Conservation (phyloP, 305 asterid genomes). For the Andrographis paniculata region DNA sequence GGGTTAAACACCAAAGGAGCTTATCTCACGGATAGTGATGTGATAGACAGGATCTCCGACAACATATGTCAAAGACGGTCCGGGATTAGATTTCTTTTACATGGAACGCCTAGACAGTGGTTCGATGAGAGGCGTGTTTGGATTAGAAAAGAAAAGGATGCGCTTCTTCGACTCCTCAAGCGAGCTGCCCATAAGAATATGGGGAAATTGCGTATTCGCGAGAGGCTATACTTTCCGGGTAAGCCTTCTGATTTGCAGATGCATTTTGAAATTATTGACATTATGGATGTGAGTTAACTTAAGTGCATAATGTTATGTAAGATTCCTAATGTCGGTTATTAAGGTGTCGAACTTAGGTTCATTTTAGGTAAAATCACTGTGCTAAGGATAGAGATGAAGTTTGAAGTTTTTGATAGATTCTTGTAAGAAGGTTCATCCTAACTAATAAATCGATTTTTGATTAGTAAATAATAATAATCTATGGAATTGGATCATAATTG, state of each 20-base stretch:
- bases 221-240: conserved; percentile 68
- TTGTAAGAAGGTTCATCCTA: too few relatives aligned
- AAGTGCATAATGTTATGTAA: background rate
- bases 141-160: conserved; percentile 72
- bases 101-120: conserved; percentile 98
- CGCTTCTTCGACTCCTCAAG: conserved; percentile 52
- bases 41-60: conserved; percentile 44
- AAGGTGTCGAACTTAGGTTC: too few relatives aligned
- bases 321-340: background rate
- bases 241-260: conserved; percentile 60
- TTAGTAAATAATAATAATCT: too few relatives aligned
- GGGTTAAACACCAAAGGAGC: conserved; percentile 82
- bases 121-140: conserved; percentile 58
- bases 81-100: conserved; percentile 60
- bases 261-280: conserved; percentile 81
- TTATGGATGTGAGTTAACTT: conserved; percentile 50
- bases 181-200: conserved; percentile 39
- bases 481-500: too few relatives aligned
- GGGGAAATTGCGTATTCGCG: conserved; percentile 60
- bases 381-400: too few relatives aligned
- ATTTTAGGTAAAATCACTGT: too few relatives aligned
- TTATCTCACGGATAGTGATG: conserved; percentile 56
- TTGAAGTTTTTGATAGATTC: too few relatives aligned
- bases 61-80: conserved; percentile 32
- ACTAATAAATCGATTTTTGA: too few relatives aligned